phyloP scores from a whole-genome alignment of 2,329 filamentous ascomycete species.

The Bipolaris bicolor region DNA sequence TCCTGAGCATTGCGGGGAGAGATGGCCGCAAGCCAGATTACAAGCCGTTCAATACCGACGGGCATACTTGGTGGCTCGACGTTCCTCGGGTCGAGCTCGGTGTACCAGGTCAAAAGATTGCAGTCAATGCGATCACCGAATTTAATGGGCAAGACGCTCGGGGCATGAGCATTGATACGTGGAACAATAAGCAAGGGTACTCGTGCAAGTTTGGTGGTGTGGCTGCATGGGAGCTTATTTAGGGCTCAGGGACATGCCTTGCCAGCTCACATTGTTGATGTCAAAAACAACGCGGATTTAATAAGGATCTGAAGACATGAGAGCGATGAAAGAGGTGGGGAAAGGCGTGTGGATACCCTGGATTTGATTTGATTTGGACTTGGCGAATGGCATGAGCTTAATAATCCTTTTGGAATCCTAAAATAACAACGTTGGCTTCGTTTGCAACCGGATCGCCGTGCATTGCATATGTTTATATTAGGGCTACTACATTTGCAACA shows the following conservation, averaged over 20 bases:
- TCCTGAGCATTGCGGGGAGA: constrained; percentile 65
- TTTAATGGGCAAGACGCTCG: constrained; percentile 59
- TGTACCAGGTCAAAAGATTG: constrained; percentile 62
- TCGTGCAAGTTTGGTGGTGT: constrained; percentile 56
- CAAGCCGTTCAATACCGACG: constrained; percentile 73
- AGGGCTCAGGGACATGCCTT: constrained; percentile 8
- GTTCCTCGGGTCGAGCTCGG: constrained; percentile 61
- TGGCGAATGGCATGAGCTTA: neutral
- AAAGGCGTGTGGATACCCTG: constrained; percentile 3
- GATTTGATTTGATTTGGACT: neutral
- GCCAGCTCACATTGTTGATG: neutral
- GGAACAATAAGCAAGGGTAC: constrained; percentile 47
- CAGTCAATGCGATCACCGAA: constrained; percentile 66
- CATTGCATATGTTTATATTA: neutral
- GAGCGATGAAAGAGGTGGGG: neutral
- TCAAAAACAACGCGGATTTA: neutral
- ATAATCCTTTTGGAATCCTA: neutral
- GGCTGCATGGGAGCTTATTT: constrained; percentile 62
- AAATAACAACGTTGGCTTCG: neutral
- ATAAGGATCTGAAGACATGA: neutral
- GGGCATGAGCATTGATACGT: constrained; percentile 54
- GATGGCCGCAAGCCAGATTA: constrained; percentile 73
- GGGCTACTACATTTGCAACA: neutral
- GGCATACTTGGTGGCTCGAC: constrained; percentile 82
- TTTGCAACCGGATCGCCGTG: neutral